Conservation (phyloP, 352 stramenopile genomes). For the Phytophthora foliorum region DNA sequence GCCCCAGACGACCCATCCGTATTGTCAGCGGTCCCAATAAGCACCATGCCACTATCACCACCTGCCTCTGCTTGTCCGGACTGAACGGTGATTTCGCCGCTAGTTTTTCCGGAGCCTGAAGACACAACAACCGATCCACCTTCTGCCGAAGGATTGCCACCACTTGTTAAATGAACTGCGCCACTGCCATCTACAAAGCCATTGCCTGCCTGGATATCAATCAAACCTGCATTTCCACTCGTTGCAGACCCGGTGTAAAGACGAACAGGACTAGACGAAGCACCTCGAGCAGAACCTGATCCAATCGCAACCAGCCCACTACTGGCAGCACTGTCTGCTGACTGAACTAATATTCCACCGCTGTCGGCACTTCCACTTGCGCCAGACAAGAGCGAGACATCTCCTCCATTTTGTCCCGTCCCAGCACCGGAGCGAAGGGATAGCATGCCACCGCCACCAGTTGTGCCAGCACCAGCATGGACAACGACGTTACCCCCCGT, state of each 20-base stretch:
- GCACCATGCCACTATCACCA: conserved; percentile 36
- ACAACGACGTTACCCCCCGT: conserved; percentile 26
- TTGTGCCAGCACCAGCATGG: conserved; percentile 30
- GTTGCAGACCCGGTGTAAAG: conserved; percentile 38
- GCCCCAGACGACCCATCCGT: conserved; percentile 24
- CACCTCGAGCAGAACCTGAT: conserved; percentile 30
- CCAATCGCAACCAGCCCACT: conserved; percentile 45
- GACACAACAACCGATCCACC: conserved; percentile 32
- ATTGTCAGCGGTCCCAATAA: conserved; percentile 31
- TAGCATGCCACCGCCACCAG: conserved; percentile 33
- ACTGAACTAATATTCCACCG: conserved; percentile 36
- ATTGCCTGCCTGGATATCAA: conserved; percentile 41
- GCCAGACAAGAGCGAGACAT: conserved; percentile 33
- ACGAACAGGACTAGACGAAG: conserved; percentile 37
- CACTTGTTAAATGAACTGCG: conserved; percentile 29
- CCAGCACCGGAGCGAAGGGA: conserved; percentile 37
- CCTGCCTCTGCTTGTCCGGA: conserved; percentile 31
- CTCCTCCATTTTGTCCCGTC: conserved; percentile 34
- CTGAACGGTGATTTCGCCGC: conserved; percentile 30
- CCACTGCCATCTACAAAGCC: conserved; percentile 22
- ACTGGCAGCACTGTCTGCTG: conserved; percentile 26
- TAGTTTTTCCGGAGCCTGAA: conserved; percentile 30
- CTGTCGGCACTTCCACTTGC: conserved; percentile 33
- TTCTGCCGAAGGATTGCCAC: conserved; percentile 24
- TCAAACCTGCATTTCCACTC: conserved; percentile 39